phyloP scores from a whole-genome alignment of 768 basidiomycete genomes.

The Crepidotus variabilis region DNA sequence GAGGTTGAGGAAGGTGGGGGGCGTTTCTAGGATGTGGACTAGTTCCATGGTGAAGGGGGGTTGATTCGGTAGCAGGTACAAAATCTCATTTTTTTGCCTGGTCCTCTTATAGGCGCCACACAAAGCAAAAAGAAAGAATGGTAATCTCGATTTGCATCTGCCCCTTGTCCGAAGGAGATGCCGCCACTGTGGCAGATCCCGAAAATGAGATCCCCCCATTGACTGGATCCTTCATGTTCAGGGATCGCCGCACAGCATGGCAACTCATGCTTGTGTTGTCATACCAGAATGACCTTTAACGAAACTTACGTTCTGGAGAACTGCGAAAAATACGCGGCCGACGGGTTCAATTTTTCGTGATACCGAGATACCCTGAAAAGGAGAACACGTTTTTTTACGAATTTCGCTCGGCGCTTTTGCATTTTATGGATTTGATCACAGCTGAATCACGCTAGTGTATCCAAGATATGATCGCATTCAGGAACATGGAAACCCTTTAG shows the following conservation, averaged over 20 bases:
- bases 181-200: neutral
- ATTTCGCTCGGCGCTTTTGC: neutral
- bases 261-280: neutral
- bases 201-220: neutral
- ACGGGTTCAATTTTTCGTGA: neutral
- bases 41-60: conserved; percentile 31
- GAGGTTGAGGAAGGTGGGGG: conserved; percentile 45
- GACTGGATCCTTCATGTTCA: neutral
- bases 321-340: neutral
- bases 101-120: conserved; percentile 20
- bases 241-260: neutral
- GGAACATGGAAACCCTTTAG: neutral
- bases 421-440: neutral
- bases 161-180: neutral
- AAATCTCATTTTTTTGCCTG: conserved; percentile 1
- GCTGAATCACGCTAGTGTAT: neutral
- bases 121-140: conserved; percentile 5
- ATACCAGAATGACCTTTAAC: neutral
- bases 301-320: neutral
- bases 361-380: neutral
- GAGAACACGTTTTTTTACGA: neutral
- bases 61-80: conserved; percentile 4
- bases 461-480: neutral
- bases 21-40: conserved; percentile 47
- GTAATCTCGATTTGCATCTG: conserved; percentile 4